Evolutionary conservation across 164 flowering plant species (phyloP), one percentile per base, ranked within the genome.

Genomic region (Kingdonia uniflora): DNA sequence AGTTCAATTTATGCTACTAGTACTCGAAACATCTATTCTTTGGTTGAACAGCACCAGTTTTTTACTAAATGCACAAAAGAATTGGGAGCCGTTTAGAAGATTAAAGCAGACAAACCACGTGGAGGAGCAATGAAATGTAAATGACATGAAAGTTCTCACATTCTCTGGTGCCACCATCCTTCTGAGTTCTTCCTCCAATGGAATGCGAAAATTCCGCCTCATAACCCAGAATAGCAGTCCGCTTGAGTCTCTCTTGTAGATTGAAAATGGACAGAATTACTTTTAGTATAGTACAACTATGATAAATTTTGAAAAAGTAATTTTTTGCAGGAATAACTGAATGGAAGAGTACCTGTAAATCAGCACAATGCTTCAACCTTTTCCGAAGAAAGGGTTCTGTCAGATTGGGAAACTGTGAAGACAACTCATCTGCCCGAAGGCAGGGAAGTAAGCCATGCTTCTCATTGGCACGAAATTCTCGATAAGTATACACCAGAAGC

Each of bases 161-260:
- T 76, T 78, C 71, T 92, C 98, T 19, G 98, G 98, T 43, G 86
- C 64, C 67, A 92, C 84, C 82, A 80, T 65, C 62, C 90, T 80
- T 67, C 89, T 74, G 57, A 84, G 73, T 51, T 84, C 94, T 68
- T 86, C 92, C 71, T 91, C 96, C 24, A 77, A 70, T 19, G 92
- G 92, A 68, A 88, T 78, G 51, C 80, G 83, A 49, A 84, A 82
- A 66, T 77, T 78, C 48, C 74, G 82, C 60, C 76, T 88, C 86
- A 76, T 88, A 41, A 72, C 71, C 94, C 92, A 92, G 47, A 63
- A 58, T 21, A 59, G 54, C 29, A 74, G 81, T 61, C 96, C 96
- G 71, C 62, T 80, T 50, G 77, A 51, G 54, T 79, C 76, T 65
- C 62, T 76, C 96, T 85, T 72, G 40, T 51, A 55, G 19, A 35